Base-by-base conservation (phyloP, 148 eudicot species). In the Tetragonia tetragonoides region DNA sequence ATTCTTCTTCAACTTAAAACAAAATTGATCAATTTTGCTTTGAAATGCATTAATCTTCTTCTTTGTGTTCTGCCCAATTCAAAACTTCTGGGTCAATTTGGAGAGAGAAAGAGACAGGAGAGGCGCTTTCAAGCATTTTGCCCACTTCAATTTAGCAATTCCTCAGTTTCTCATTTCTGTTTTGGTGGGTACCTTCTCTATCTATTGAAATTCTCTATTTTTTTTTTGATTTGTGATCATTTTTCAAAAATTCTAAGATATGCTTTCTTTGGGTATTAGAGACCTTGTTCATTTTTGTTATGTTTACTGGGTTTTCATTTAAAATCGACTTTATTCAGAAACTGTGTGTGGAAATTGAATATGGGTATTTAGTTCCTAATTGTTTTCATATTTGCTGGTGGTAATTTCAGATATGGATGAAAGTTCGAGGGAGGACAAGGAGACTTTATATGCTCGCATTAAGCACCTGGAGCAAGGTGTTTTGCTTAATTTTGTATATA, bases 381-480 rank as follows among this genome's bases (percentile, higher is more conserved):
- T 56, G 60, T 56, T 56, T 10, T 46, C 7, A 46, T 46, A 7
- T 46, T 46, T 65, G 46, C 34, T 28, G 34, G 34, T 28, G 57
- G 23, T n/a, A 7, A 9, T 74, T 68, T 61, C 74, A 82, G 84
- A 42, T 66, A 91, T 95, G 99, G 95, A 87, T 24, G 89, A 86
- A 46, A 67, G 74, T 63, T 66, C 82, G 37, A 62, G 81, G 23
- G 90, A 83, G 18, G 34, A 28, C 34, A 83, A 77, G 7, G 94
- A 87, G 79, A 79, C 90, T 15, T 84, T 91, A 79, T 44, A 83
- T 82, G 88, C 94, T 77, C 96, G 90, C 72, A 83, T 95, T 75
- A 88, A 82, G 66, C 86, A 87, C 75, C 73, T 92, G 79, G 97
- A 95, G 74, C 85, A 80, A 10, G 99, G 99, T 95, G 77, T 57